Percentiles rank a stretch among this genome's conserved stretches.
Evolutionary conservation across 257 asterid species (phyloP).

Genomic region (Perilla frutescens): DNA sequence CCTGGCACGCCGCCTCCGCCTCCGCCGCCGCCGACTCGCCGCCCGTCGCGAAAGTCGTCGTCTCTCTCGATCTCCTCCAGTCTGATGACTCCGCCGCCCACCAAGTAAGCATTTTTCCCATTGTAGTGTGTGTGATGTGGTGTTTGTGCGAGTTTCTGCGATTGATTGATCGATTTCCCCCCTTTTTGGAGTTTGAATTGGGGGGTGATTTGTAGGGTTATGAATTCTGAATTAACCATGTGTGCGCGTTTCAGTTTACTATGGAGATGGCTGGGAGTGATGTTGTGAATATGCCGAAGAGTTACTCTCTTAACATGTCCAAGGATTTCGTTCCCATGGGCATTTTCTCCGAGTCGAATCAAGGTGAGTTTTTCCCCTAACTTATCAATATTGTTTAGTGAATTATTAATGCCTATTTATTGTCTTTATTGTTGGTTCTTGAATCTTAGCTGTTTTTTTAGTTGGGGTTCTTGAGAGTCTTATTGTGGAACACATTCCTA

Average conservation of each 20-base stretch:
- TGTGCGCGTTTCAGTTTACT: constrained; percentile 55
- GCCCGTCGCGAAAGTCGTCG: constrained; percentile 78
- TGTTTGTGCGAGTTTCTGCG: background rate
- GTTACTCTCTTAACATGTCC: constrained; percentile 82
- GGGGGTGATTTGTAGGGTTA: constrained; percentile 23
- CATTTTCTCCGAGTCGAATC: constrained; percentile 72
- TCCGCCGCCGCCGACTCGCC: constrained; percentile 55
- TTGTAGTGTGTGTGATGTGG: background rate
- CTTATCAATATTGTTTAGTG: constrained; percentile 1
- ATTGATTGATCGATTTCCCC: no score
- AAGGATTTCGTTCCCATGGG: constrained; percentile 93
- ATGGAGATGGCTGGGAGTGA: constrained; percentile 90
- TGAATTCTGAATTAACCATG: constrained; percentile 3
- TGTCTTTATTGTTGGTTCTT: background rate
- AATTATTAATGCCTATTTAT: background rate
- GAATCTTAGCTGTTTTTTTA: background rate
- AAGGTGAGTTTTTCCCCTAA: constrained; percentile 49
- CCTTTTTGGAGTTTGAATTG: constrained; percentile 17
- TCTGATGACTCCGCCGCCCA: constrained; percentile 57
- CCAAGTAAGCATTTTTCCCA: constrained; percentile 44
- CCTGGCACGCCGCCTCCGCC: constrained; percentile 74
- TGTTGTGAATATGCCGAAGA: constrained; percentile 65
- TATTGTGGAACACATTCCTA: constrained; percentile 1
- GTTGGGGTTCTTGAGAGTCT: background rate
- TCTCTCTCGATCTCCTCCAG: constrained; percentile 77